Evolutionary conservation across 768 basidiomycete genomes (phyloP), one percentile per base, ranked within the genome.

Genomic region (Lactifluus rugatus): DNA sequence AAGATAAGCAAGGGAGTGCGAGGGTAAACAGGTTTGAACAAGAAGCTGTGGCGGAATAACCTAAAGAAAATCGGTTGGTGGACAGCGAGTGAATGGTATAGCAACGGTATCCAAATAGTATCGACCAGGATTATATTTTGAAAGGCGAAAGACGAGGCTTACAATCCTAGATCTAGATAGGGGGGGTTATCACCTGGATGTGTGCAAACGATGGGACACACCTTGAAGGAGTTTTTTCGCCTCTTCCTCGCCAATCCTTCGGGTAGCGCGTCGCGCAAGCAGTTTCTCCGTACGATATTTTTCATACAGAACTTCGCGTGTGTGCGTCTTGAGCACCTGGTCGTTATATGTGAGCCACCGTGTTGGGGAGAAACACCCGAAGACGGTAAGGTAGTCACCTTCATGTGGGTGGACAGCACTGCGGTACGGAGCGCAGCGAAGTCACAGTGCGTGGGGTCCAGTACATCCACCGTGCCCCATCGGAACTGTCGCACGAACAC

Each of bases 261-360:
- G 78, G 21, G 90, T 92, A 21, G 87, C 90, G 62, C 91, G 85
- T 63, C 89, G 80, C 46, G 88, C 89, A 19, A 93, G 81, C 56
- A 93, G 80, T 72, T 92, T 92, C 75, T 93, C 91, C 1, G 90
- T 93, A 67, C 94, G 78, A 71, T 86, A 97, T 66, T 85, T 85
- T 76, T 97, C 94, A 70, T 97, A 97, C 71, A 94, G 72, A 56
- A 92, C 88, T 69, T 95, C 89, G 65, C 85, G 85, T 32, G 93
- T 94, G 57, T 82, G 83, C 46, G 76, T 81, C 73, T 90, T 92
- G 60, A 95, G 76, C 66, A 87, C 76, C 89, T 93, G 21, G 7
- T 34, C 34, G 39, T 68, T 23, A 57, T 48, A 47, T 31, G 17
- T 50, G 41, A 48, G 34, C 42, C 50, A 52, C 37, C 45, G 48